These are phyloP conservation scores for Macadamia tetraphylla DNA, from an alignment of 164 flowering plant genomes.

Conservation along the genomic window DNA sequence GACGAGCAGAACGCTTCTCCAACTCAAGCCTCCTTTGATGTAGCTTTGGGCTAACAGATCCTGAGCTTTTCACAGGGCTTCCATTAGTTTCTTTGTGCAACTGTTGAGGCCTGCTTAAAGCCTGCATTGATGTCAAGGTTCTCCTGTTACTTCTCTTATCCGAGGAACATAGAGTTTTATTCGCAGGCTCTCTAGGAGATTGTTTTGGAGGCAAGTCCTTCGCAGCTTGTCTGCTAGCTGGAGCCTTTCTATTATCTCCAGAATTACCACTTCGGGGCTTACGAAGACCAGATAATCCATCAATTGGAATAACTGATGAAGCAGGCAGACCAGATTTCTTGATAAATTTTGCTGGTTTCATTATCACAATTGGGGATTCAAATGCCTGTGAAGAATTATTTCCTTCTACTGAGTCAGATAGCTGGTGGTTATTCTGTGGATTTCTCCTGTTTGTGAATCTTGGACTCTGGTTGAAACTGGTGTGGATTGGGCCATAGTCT, in stretches of 20 bases:
- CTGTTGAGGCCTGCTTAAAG: constrained; percentile 35
- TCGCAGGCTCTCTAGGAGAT: constrained; percentile 19
- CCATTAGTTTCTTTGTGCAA: constrained; percentile 35
- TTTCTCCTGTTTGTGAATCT: constrained; percentile 19
- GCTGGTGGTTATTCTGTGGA: constrained; percentile 9
- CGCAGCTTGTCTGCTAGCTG: constrained; percentile 16
- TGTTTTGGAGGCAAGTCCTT: constrained; percentile 31
- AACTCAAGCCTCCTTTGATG: constrained; percentile 63
- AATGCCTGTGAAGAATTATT: constrained; percentile 23
- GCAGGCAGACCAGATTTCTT: constrained; percentile 24
- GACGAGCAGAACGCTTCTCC: constrained; percentile 56
- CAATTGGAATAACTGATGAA: constrained; percentile 16
- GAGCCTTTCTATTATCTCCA: constrained; percentile 16
- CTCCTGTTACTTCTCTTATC: constrained; percentile 36
- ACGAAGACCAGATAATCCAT: constrained; percentile 23
- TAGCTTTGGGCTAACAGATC: constrained; percentile 65
- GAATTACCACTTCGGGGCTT: constrained; percentile 21
- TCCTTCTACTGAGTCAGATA: constrained; percentile 21
- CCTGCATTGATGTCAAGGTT: constrained; percentile 23
- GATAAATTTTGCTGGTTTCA: constrained; percentile 42
- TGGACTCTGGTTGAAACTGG: constrained; percentile 23
- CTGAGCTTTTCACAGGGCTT: constrained; percentile 37
- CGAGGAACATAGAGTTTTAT: constrained; percentile 17
- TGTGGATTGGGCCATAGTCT: constrained; percentile 16
- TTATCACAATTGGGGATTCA: constrained; percentile 37